These are phyloP conservation scores for Alnus rubra DNA, from an alignment of 306 rosid genomes.

Conservation along the genomic window DNA sequence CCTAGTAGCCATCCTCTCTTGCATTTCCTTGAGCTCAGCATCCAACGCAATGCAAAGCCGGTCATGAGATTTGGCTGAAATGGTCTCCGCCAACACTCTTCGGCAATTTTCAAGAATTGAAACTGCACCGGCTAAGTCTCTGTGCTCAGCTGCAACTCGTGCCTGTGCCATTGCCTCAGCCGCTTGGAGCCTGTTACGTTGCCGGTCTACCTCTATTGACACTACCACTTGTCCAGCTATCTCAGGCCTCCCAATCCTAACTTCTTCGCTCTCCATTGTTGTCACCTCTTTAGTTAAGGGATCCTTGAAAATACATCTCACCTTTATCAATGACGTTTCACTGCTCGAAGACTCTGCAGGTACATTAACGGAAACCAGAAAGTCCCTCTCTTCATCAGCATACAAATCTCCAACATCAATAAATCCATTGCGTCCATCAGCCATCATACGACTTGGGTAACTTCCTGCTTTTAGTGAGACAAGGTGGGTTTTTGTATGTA, in stretches of 20 bases:
- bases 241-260: slow-evolving; percentile 66
- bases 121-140: slow-evolving; percentile 69
- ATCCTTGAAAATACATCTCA: slow-evolving; percentile 75
- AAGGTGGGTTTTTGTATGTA: slow-evolving; percentile 45
- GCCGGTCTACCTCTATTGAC: slow-evolving; percentile 91
- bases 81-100: slow-evolving; percentile 51
- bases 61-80: slow-evolving; percentile 69
- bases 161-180: slow-evolving; percentile 94
- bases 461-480: slow-evolving; percentile 84
- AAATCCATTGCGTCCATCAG: slow-evolving; percentile 56
- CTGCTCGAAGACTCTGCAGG: slow-evolving; percentile 53
- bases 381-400: slow-evolving; percentile 97
- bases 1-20: slow-evolving; percentile 91
- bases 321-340: slow-evolving; percentile 72
- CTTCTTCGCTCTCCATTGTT: slow-evolving; percentile 65
- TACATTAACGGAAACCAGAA: slow-evolving; percentile 73
- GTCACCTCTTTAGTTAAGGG: slow-evolving; percentile 67
- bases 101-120: slow-evolving; percentile 80
- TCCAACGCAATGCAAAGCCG: slow-evolving; percentile 83
- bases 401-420: slow-evolving; percentile 88
- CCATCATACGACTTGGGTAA: slow-evolving; percentile 66
- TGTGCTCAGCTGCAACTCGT: slow-evolving; percentile 75
- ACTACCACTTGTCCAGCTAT: slow-evolving; percentile 49
- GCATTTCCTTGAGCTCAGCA: slow-evolving; percentile 98
- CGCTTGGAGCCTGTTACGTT: slow-evolving; percentile 86